Base-by-base conservation (phyloP, 805 yeast genomes). In the Saturnispora kantuleensis region DNA sequence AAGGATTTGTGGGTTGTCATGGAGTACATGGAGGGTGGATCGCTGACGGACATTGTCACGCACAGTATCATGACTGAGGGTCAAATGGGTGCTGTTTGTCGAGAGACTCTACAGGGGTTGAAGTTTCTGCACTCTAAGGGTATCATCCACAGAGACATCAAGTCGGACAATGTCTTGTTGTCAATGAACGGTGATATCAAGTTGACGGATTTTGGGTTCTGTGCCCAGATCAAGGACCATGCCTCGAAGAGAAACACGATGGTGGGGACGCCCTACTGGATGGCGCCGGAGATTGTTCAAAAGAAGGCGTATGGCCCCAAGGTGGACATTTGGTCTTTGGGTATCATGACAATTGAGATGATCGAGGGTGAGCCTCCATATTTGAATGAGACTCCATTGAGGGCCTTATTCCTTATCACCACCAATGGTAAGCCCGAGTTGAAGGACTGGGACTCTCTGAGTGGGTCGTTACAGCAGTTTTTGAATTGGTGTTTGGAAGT, bases 11-110 rank as follows among this genome's bases (percentile, higher is more conserved):
- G 98, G 98, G 97, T 93, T 9, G 79, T 93, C 16, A 93, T 93
- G 98, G 98, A 93, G 64, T 93, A 86, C 60, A 93, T 93, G 98
- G 97, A 93, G 62, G 98, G 98, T 50, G 98, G 98, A 2, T 82
- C 95, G 0, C 70, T 93, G 53, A 90, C 98, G 0, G 98, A 93
- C 65, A 90, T 93, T 31, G 95, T 93, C 13, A 86, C 95, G 0
- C 89, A 89, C 60, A 77, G 79, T 59, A 74, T 76, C 47, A 79
- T 93, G 83, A 78, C 94, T 2, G 98, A 93, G 57, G 86, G 84
- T 11, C 97, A 93, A 63, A 93, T 93, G 59, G 95, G 95, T 35
- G 87, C 96, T 1, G 96, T 93, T 18, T 87, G 95, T 55, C 73
- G 93, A 47, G 98, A 93, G 58, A 88, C 97, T 0, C 67, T 88